Evolutionary conservation across 2,329 filamentous ascomycete genomes (phyloP).

Genomic region (Claviceps quebecensis): DNA sequence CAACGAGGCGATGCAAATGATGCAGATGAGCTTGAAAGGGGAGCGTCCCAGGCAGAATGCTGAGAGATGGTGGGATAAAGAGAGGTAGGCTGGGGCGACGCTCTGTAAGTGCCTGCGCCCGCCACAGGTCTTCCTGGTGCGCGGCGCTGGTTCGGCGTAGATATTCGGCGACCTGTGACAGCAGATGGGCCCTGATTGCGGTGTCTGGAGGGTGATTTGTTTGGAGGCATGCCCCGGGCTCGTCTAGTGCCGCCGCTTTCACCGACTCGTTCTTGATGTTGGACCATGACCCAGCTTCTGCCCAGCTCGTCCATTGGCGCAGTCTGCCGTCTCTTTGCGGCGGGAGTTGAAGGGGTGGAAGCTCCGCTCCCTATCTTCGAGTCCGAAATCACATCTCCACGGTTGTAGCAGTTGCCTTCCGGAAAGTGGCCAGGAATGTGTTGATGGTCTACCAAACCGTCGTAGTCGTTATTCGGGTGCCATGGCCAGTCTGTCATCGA

Average conservation of each 20-base stretch:
- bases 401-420: slow-evolving; percentile 14
- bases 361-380: slow-evolving; percentile 16
- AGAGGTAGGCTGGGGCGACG: slow-evolving; percentile 13
- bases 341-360: slow-evolving; percentile 30
- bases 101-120: background rate
- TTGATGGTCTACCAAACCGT: slow-evolving; percentile 11
- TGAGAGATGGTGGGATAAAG: slow-evolving; percentile 19
- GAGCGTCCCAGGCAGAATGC: slow-evolving; percentile 5
- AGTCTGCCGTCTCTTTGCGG: slow-evolving; percentile 42
- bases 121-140: slow-evolving; percentile 15
- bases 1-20: slow-evolving; percentile 20
- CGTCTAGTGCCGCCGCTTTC: slow-evolving; percentile 6
- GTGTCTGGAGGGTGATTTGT: slow-evolving; percentile 15
- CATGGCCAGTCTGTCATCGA: slow-evolving; percentile 3
- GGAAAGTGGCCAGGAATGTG: slow-evolving; percentile 18
- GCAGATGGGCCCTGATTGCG: slow-evolving; percentile 20
- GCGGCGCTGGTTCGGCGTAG: slow-evolving; percentile 19
- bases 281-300: slow-evolving; percentile 60
- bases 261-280: slow-evolving; percentile 24
- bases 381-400: slow-evolving; percentile 12
- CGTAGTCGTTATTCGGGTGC: slow-evolving; percentile 7
- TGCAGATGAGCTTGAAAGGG: slow-evolving; percentile 17
- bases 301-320: slow-evolving; percentile 40
- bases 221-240: slow-evolving; percentile 13
- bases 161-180: slow-evolving; percentile 29